Conservation (phyloP, 768 basidiomycete genomes). For the Pholiota microspora region DNA sequence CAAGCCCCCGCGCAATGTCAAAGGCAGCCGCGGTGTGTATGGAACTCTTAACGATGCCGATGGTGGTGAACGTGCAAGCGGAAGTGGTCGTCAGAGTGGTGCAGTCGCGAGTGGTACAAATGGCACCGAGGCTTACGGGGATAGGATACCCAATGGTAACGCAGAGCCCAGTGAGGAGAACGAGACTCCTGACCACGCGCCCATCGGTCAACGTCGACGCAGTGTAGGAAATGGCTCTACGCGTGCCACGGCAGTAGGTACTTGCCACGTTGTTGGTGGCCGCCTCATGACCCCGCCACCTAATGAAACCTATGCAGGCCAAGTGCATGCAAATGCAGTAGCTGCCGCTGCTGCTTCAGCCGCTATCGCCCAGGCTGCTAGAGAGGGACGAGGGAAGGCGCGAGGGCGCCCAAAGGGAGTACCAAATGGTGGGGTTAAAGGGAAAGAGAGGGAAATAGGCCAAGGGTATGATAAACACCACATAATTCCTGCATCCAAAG, state of each 20-base stretch:
- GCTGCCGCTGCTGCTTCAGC: background rate
- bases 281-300: background rate
- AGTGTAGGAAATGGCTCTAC: background rate
- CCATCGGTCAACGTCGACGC: background rate
- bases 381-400: background rate
- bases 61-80: background rate
- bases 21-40: constrained; percentile 7
- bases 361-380: background rate
- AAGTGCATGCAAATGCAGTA: background rate
- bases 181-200: background rate
- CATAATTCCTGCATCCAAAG: background rate
- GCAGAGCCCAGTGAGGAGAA: background rate
- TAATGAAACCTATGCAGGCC: background rate
- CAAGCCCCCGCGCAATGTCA: constrained; percentile 13
- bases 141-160: background rate
- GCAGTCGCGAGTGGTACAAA: background rate
- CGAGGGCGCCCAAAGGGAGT: background rate
- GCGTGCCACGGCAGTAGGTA: background rate
- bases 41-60: background rate
- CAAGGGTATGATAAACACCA: background rate
- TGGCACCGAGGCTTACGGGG: background rate
- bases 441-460: background rate
- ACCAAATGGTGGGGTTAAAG: background rate
- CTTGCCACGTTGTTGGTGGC: background rate
- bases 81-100: background rate